Evolutionary conservation across 2,329 filamentous ascomycete species (phyloP).

Genomic region (Remersonia thermophila): DNA sequence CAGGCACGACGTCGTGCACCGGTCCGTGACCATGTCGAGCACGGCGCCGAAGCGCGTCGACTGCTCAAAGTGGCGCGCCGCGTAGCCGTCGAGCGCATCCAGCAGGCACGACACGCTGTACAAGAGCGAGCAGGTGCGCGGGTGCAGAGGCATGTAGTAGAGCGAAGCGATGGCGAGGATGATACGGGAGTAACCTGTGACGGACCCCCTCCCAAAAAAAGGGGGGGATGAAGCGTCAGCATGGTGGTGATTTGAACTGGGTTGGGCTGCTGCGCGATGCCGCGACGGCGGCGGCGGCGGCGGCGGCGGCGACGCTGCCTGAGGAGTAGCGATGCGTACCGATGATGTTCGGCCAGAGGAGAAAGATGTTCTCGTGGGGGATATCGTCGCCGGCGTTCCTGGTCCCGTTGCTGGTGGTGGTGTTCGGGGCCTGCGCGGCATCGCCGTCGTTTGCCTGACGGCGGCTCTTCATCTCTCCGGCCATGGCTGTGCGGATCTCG

Average conservation of each 20-base stretch:
- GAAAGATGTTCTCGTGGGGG: conserved; percentile 60
- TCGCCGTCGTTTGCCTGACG: conserved; percentile 13
- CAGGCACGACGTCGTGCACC: conserved; percentile 89
- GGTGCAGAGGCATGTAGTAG: conserved; percentile 98
- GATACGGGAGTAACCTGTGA: conserved; percentile 61
- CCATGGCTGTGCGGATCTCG: conserved; percentile 5
- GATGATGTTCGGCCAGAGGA: conserved; percentile 73
- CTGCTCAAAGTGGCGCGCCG: conserved; percentile 80
- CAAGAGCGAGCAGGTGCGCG: conserved; percentile 81
- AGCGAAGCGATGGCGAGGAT: conserved; percentile 78
- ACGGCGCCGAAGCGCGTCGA: conserved; percentile 93
- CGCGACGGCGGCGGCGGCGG: not conserved
- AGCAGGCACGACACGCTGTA: conserved; percentile 93
- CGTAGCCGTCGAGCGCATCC: conserved; percentile 87
- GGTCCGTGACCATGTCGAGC: conserved; percentile 97
- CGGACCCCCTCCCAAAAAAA: too few species aligned
- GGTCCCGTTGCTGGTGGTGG: conserved; percentile 11
- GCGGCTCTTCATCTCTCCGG: conserved; percentile 7
- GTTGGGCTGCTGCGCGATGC: too few species aligned
- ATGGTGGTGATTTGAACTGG: too few species aligned
- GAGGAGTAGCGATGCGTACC: conserved; percentile 36
- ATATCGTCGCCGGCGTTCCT: conserved; percentile 25
- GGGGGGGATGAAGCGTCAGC: too few species aligned
- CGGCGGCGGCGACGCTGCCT: too few species aligned
- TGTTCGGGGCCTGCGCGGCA: conserved; percentile 24